Percentiles rank a stretch among this genome's conserved stretches.
Conservation (phyloP, 164 flowering plant genomes). For the Magnolia sinica region DNA sequence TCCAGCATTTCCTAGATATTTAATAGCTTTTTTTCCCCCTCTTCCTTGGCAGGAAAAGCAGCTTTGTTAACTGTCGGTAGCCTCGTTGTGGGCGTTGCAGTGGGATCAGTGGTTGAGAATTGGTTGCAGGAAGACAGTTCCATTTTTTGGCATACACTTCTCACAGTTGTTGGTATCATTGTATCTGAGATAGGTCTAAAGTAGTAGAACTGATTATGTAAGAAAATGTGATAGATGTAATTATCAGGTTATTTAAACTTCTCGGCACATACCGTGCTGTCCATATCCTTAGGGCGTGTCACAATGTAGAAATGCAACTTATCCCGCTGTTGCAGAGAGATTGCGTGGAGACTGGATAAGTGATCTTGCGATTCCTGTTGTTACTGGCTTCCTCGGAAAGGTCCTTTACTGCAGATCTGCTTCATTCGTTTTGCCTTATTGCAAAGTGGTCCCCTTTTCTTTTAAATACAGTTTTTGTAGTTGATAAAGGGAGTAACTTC, state of each 20-base stretch:
- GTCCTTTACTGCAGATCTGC: conserved; percentile 25
- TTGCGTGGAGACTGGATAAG: conserved; percentile 68
- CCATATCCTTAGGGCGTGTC: not conserved
- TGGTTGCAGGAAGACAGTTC: conserved; percentile 94
- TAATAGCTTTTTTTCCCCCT: not conserved
- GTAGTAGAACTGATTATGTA: not conserved
- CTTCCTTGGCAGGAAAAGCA: conserved; percentile 71
- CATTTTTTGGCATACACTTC: conserved; percentile 76
- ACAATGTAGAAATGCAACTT: conserved; percentile 73
- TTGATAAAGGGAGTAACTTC: not conserved
- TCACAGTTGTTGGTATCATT: conserved; percentile 87
- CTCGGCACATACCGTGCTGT: not conserved
- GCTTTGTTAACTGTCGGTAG: conserved; percentile 82
- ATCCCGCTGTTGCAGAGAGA: conserved; percentile 92
- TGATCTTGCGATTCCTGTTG: conserved; percentile 91
- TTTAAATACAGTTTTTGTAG: not conserved
- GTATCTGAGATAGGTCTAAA: conserved; percentile 53
- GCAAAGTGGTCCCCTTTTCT: not conserved
- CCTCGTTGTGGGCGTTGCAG: conserved; percentile 85
- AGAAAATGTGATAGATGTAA: conserved; percentile 3
- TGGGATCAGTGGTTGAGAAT: conserved; percentile 82
- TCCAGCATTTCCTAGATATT: too few relatives aligned
- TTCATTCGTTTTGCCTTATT: not conserved
- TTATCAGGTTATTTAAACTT: not conserved
- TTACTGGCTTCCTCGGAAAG: conserved; percentile 98